phyloP scores from a whole-genome alignment of 257 asterid species.

The Solanum piurae region DNA sequence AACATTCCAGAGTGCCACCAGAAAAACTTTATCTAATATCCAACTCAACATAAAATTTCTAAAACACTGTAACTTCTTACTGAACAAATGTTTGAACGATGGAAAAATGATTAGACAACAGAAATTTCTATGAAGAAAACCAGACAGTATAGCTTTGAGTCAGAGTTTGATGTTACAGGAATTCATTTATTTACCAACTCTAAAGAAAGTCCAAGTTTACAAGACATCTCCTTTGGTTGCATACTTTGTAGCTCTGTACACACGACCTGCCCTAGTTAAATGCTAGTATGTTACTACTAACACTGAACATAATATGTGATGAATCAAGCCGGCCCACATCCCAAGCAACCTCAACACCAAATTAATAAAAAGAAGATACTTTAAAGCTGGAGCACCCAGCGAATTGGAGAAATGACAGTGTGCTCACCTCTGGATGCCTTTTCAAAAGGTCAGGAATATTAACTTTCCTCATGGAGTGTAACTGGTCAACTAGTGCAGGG shows the following conservation, averaged over 20 bases:
- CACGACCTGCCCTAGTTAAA: not conserved
- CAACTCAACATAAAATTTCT: not conserved
- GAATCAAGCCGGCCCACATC: not conserved
- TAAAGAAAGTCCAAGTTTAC: not conserved
- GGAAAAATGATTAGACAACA: not conserved
- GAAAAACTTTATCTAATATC: not conserved
- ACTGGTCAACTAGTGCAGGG: slow-evolving; percentile 78
- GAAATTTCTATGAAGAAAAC: not conserved
- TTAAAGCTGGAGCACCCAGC: not conserved
- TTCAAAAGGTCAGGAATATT: slow-evolving; percentile 40
- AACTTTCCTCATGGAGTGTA: slow-evolving; percentile 53
- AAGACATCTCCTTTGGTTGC: not conserved
- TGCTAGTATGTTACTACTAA: not conserved
- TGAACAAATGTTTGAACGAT: not conserved
- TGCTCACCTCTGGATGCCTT: slow-evolving; percentile 59
- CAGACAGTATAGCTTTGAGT: not conserved
- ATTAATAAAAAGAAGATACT: not conserved
- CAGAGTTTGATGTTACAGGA: not conserved
- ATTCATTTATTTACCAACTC: slow-evolving; percentile 1
- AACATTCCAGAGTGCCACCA: not conserved
- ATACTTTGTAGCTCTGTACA: not conserved
- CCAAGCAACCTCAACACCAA: not conserved
- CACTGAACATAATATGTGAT: not conserved
- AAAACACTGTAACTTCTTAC: not conserved
- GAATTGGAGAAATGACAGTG: not conserved